Base-by-base conservation (phyloP, 2,329 filamentous ascomycete genomes). In the Apiospora sp. region DNA sequence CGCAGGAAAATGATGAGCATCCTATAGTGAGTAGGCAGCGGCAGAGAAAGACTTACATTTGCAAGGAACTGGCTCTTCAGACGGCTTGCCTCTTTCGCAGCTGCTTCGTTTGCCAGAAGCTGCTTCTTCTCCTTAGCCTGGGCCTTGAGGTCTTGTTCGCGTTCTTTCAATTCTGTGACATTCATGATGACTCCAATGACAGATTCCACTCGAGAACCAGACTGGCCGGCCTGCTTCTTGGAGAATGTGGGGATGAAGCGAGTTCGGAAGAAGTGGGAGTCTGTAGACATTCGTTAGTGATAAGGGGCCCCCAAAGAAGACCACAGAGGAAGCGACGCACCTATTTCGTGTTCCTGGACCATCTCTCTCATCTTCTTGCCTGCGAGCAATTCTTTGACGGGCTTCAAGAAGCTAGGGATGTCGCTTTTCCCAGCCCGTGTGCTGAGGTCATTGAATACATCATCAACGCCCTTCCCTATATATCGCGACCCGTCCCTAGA, bases 131-230 rank as follows among this genome's bases (percentile, higher is more conserved):
- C 92, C 75, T 88, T 88, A 61, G 91, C 90, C 76, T 93, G 90
- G 73, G 87, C 86, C 73, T 89, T 86, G 19, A 94, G 80, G 51
- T 92, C 90, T 58, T 87, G 84, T 75, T 92, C 92, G 71, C 90
- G 87, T 72, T 88, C 85, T 75, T 92, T 92, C 41, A 94, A 81
- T 76, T 94, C 92, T 0, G 93, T 95, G 7, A 95, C 90, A 77
- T 95, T 93, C 88, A 94, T 93, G 67, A 92, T 92, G n/a, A 95
- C 89, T 2, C 92, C 93, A 72, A 94, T 93, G 1, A 93, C 92
- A 1, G 93, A 93, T 74, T 93, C 91, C 27, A 94, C 34, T 41
- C 58, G 34, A 14, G 58, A 64, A 7, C 12, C 34, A 41, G 58
- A 14, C 10, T 41, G 58, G 58, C 34, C 58, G 2, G 58, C 30